These are phyloP conservation scores for Epichloe elymi DNA, from an alignment of 2,329 filamentous ascomycete genomes.

Conservation along the genomic window DNA sequence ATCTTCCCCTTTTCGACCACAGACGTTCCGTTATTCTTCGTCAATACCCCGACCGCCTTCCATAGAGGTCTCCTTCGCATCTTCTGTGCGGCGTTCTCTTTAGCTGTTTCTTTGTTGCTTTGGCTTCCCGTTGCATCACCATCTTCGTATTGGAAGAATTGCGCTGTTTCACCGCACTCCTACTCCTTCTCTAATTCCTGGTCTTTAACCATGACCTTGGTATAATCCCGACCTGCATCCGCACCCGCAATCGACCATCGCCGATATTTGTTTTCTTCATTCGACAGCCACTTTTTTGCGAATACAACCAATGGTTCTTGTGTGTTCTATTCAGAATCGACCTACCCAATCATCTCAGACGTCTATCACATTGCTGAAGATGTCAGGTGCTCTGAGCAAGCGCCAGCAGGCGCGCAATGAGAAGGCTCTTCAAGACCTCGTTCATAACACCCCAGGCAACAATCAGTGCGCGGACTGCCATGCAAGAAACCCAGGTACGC, in stretches of 20 bases:
- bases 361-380: constrained; percentile 20
- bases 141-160: background rate
- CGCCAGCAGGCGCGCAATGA: constrained; percentile 97
- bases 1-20: constrained; percentile 3
- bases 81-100: background rate
- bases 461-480: constrained; percentile 88
- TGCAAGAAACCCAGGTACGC: constrained; percentile 77
- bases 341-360: background rate
- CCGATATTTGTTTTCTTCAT: background rate
- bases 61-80: background rate
- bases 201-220: background rate
- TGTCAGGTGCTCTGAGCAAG: constrained; percentile 74
- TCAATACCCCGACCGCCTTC: background rate
- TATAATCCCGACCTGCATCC: background rate
- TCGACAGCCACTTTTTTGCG: background rate
- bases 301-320: background rate
- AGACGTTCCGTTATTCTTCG: background rate
- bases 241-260: background rate
- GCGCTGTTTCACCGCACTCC: background rate
- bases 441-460: constrained; percentile 74
- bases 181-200: background rate
- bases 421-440: constrained; percentile 76
- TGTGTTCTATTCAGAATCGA: background rate
- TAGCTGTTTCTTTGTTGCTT: background rate
- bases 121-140: background rate